Evolutionary conservation across 1,284 basidiomycete genomes (phyloP).

Genomic region (Entoloma clypeatum): DNA sequence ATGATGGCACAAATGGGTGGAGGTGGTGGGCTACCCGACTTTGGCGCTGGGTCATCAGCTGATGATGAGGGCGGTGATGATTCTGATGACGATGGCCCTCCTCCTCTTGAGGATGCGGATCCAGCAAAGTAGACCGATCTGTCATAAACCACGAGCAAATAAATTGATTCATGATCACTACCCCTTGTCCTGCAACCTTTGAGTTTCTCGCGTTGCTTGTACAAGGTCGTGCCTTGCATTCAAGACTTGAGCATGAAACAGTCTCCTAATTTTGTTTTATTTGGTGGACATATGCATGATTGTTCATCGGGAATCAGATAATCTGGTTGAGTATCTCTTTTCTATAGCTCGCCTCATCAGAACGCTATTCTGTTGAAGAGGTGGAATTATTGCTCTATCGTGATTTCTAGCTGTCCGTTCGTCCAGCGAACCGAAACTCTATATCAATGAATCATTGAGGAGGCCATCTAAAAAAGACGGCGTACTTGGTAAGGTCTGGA

Average conservation of each 20-base stretch:
- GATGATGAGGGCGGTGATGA: constrained; percentile 38
- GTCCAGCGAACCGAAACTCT: constrained; percentile 37
- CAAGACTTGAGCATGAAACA: too few relatives aligned
- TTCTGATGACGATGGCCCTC: constrained; percentile 64
- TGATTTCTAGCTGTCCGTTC: constrained; percentile 36
- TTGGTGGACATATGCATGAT: too few relatives aligned
- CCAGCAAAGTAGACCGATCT: constrained; percentile 20
- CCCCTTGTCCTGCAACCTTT: too few relatives aligned
- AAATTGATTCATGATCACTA: too few relatives aligned
- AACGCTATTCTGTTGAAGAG: too few relatives aligned
- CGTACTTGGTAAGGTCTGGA: constrained; percentile 49
- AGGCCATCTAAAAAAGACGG: constrained; percentile 4
- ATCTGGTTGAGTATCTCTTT: too few relatives aligned
- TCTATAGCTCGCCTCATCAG: too few relatives aligned
- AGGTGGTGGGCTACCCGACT: constrained; percentile 32
- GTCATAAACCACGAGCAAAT: neutral
- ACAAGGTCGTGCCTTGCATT: too few relatives aligned
- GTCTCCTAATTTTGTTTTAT: too few relatives aligned
- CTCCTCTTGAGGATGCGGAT: constrained; percentile 69
- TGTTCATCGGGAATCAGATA: constrained; percentile 24
- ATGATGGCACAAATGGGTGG: constrained; percentile 65
- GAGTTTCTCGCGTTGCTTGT: too few relatives aligned
- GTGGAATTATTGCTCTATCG: constrained; percentile 25
- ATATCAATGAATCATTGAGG: constrained; percentile 1
- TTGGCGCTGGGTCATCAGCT: constrained; percentile 31